A percentile compares a stretch with the other conserved stretches of the same genome.
phyloP scores from a whole-genome alignment of 2,329 filamentous ascomycete genomes.

The Microcyclospora pomicola region DNA sequence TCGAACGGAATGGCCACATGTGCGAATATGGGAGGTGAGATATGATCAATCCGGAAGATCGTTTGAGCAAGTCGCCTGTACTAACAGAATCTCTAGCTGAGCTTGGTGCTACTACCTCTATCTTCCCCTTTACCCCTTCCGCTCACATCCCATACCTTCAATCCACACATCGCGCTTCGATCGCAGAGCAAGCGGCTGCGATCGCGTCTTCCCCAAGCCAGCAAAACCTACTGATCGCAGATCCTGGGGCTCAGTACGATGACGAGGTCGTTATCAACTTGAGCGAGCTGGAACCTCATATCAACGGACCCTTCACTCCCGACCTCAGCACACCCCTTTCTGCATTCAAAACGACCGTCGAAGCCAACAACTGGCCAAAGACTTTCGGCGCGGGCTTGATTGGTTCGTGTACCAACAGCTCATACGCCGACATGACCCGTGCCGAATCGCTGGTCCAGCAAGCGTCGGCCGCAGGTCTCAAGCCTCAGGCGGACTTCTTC shows the following conservation, averaged over 20 bases:
- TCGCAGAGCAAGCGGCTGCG: conserved; percentile 52
- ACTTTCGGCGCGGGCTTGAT: conserved; percentile 88
- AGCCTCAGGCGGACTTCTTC: conserved; percentile 83
- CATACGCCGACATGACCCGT: conserved; percentile 96
- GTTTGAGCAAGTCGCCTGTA: conserved; percentile 19
- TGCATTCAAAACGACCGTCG: conserved; percentile 71
- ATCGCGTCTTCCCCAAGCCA: conserved; percentile 45
- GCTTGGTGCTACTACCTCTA: conserved; percentile 86
- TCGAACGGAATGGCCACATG: conserved; percentile 88
- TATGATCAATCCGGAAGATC: neutral
- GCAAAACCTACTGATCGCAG: conserved; percentile 58
- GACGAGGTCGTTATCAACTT: conserved; percentile 83
- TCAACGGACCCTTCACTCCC: conserved; percentile 94
- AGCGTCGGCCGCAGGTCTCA: conserved; percentile 74
- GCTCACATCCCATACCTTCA: conserved; percentile 71
- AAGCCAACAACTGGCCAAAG: conserved; percentile 77
- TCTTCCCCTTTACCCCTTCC: conserved; percentile 81
- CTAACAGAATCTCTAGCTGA: conserved; percentile 58
- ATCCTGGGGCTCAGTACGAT: conserved; percentile 75
- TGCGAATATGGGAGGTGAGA: conserved; percentile 55
- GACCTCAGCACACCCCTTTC: conserved; percentile 89
- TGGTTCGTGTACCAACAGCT: conserved; percentile 96
- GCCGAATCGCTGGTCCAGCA: conserved; percentile 88
- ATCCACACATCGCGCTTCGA: conserved; percentile 62
- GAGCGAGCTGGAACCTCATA: conserved; percentile 78